Evolutionary conservation across 345 rosid genomes (phyloP).

Genomic region (Euclidium syriacum): DNA sequence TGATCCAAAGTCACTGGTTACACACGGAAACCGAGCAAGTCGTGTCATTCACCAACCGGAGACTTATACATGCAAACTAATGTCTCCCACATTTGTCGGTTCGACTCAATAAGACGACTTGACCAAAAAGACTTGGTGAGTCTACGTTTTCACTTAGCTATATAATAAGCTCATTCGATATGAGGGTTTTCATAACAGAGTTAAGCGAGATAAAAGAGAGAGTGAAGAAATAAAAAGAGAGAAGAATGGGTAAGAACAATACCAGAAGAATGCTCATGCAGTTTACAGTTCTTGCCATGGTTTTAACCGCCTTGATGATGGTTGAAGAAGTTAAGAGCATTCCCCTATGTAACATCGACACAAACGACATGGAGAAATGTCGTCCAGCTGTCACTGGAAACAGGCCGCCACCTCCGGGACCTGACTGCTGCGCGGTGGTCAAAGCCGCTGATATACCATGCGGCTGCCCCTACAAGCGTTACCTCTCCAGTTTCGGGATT

Average conservation of each 20-base stretch:
- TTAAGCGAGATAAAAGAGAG: slow-evolving; percentile 2
- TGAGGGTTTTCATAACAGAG: not conserved
- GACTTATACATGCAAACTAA: not conserved
- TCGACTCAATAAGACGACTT: not conserved
- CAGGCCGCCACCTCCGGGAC: slow-evolving; percentile 36
- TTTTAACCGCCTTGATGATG: slow-evolving; percentile 6
- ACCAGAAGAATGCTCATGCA: slow-evolving; percentile 8
- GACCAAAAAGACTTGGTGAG: not conserved
- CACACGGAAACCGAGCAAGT: not conserved
- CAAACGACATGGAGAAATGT: slow-evolving; percentile 33
- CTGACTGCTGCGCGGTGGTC: slow-evolving; percentile 35
- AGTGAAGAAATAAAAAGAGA: not conserved
- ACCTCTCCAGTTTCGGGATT: slow-evolving; percentile 34
- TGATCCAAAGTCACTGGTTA: not conserved
- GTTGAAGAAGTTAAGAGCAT: slow-evolving; percentile 8
- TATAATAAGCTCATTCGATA: not conserved
- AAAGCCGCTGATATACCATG: slow-evolving; percentile 34
- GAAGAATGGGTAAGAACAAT: slow-evolving; percentile 22
- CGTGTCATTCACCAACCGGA: not conserved
- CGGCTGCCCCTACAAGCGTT: slow-evolving; percentile 38
- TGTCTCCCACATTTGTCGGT: slow-evolving; percentile 12
- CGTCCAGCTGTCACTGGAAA: slow-evolving; percentile 40
- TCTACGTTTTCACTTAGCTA: not conserved
- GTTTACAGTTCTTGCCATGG: slow-evolving; percentile 15
- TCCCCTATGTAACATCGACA: slow-evolving; percentile 33